Base-by-base conservation (phyloP, 345 rosid species). In the Abelmoschus esculentus region DNA sequence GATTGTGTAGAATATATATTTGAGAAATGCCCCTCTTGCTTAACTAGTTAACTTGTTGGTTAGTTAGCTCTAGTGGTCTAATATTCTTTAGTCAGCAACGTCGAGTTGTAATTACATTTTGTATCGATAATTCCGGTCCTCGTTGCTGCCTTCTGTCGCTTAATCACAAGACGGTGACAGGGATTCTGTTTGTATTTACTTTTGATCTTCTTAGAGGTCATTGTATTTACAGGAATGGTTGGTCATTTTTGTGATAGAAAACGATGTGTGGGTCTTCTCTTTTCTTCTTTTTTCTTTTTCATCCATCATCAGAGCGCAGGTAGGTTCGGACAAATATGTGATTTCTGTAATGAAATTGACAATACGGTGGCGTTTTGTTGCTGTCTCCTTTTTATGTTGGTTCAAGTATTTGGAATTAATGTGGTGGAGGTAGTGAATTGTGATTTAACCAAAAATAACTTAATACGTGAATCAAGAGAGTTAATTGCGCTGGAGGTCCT, bases 71-170 rank as follows among this genome's bases (percentile, higher is more conserved):
- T 69, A 18, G 47, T 38, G 61, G 5, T 40, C 15, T 57, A 58
- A 58, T 47, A 58, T 42, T 26, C 47, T 40, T 70, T 70, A 3
- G 55, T 56, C 73, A 15, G 66, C 38, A 44, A 58, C 15, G 28
- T 58, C 15, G 73, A 70, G 65, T 14, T 58, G 73, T 70, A 70
- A 70, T 42, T 70, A 47, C 56, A 70, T 40, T 42, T 57, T 70
- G 66, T 58, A 70, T 58, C 57, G 55, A 70, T 58, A 54, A 38
- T 36, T 34, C 14, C 28, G 14, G 13, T 6, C 32, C 19, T 18
- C 28, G 3, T 18, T 18, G 52, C 44, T 67, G 44, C 26, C 61
- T 56, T 56, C 26, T 9, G 5, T 56, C 12, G 60, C 32, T 55
- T 55, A 9, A 22, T 62, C 49, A 62, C 47, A 17, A 17, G 66